phyloP scores from a whole-genome alignment of 1,284 basidiomycete species.

The Amylostereum chailletii region DNA sequence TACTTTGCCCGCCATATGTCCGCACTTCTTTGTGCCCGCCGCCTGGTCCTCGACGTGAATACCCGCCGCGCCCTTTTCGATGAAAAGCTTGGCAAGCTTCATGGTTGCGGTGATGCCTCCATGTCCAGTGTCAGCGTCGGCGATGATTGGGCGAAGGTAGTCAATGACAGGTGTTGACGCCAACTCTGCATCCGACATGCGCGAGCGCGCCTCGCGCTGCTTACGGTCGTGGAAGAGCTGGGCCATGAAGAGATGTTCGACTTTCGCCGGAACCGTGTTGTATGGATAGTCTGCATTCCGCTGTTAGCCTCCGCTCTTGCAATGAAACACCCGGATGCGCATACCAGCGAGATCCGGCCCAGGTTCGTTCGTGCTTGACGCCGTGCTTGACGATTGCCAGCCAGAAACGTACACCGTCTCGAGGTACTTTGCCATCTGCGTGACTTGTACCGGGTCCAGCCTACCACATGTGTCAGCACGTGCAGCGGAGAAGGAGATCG shows the following conservation, averaged over 20 bases:
- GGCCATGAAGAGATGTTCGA: slow-evolving; percentile 82
- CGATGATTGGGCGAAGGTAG: slow-evolving; percentile 61
- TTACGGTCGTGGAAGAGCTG: slow-evolving; percentile 87
- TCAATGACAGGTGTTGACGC: slow-evolving; percentile 53
- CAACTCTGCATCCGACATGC: slow-evolving; percentile 68
- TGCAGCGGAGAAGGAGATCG: neutral
- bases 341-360: slow-evolving; percentile 94
- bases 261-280: slow-evolving; percentile 91
- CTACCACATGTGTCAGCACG: slow-evolving; percentile 28
- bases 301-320: slow-evolving; percentile 2
- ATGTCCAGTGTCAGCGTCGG: slow-evolving; percentile 63
- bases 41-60: slow-evolving; percentile 80
- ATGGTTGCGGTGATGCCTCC: slow-evolving; percentile 57
- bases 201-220: slow-evolving; percentile 70
- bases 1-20: slow-evolving; percentile 74
- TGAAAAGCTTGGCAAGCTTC: slow-evolving; percentile 75
- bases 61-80: slow-evolving; percentile 65
- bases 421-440: slow-evolving; percentile 98
- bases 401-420: slow-evolving; percentile 98
- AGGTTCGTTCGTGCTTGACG: slow-evolving; percentile 88
- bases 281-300: slow-evolving; percentile 72
- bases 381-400: slow-evolving; percentile 93
- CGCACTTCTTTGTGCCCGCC: slow-evolving; percentile 64
- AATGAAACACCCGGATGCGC: slow-evolving; percentile 11
- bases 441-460: slow-evolving; percentile 94